phyloP scores from a whole-genome alignment of 345 rosid species.

The Populus davidiana region DNA sequence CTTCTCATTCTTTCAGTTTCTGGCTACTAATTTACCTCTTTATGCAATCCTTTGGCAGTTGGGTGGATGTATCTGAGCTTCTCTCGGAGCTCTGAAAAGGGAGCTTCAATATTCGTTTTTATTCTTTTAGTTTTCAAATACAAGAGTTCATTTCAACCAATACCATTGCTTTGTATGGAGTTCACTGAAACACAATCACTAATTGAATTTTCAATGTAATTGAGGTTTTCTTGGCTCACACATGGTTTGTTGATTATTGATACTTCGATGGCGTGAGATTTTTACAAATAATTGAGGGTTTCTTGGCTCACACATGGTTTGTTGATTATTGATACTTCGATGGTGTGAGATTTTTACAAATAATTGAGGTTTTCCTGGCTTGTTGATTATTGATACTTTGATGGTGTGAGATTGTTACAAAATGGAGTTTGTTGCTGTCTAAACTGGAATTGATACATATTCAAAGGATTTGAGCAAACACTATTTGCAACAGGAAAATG shows the following conservation, averaged over 20 bases:
- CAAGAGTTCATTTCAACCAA: neutral
- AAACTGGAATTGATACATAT: neutral
- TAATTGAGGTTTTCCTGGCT: neutral
- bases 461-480: constrained; percentile 5
- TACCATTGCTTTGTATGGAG: neutral
- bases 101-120: neutral
- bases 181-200: neutral
- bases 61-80: constrained; percentile 28
- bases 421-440: constrained; percentile 5
- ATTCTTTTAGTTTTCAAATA: neutral
- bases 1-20: neutral
- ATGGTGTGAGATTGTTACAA: neutral
- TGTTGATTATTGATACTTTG: neutral
- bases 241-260: neutral
- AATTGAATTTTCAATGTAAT: neutral
- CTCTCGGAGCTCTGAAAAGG: neutral
- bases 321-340: neutral
- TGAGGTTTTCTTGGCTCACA: neutral
- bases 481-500: constrained; percentile 1
- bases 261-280: neutral
- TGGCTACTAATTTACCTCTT: constrained; percentile 1
- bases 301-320: neutral
- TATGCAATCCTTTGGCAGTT: constrained; percentile 14
- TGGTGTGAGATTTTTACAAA: neutral
- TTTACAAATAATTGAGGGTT: neutral